A percentile compares a stretch with the other conserved stretches of the same genome.
Conservation (phyloP, 805 yeast species). For the Saturnispora hagleri region DNA sequence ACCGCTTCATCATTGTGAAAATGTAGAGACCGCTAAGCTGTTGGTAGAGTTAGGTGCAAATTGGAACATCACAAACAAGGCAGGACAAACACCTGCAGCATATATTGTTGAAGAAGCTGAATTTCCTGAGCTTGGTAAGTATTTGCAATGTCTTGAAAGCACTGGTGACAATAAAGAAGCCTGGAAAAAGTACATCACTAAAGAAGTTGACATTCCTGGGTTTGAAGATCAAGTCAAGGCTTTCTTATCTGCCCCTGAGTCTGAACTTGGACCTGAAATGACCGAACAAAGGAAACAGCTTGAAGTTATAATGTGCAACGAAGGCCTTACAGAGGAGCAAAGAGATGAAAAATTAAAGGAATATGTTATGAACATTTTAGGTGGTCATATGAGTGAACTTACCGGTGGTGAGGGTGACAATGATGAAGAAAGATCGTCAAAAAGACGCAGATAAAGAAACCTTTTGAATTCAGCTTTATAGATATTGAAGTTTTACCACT, state of each 20-base stretch:
- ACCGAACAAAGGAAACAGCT: conserved; percentile 53
- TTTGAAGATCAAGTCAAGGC: conserved; percentile 44
- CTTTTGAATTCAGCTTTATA: not conserved
- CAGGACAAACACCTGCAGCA: conserved; percentile 65
- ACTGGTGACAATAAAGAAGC: conserved; percentile 1
- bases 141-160: conserved; percentile 29
- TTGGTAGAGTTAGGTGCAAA: conserved; percentile 65
- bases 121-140: conserved; percentile 65
- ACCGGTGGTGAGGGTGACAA: conserved; percentile 10
- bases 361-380: conserved; percentile 57
- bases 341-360: conserved; percentile 71
- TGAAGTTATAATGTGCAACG: conserved; percentile 47
- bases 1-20: conserved; percentile 87
- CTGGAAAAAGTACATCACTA: not conserved
- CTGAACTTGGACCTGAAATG: conserved; percentile 32
- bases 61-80: conserved; percentile 51
- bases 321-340: conserved; percentile 48
- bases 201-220: conserved; percentile 20
- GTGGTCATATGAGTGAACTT: conserved; percentile 29
- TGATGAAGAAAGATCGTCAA: conserved; percentile 5
- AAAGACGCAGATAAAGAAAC: conserved; percentile 1
- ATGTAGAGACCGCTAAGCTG: conserved; percentile 49
- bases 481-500: not conserved
- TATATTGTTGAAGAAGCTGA: conserved; percentile 81
- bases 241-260: conserved; percentile 36